Conservation (phyloP, 345 rosid species). For the Heritiera littoralis region DNA sequence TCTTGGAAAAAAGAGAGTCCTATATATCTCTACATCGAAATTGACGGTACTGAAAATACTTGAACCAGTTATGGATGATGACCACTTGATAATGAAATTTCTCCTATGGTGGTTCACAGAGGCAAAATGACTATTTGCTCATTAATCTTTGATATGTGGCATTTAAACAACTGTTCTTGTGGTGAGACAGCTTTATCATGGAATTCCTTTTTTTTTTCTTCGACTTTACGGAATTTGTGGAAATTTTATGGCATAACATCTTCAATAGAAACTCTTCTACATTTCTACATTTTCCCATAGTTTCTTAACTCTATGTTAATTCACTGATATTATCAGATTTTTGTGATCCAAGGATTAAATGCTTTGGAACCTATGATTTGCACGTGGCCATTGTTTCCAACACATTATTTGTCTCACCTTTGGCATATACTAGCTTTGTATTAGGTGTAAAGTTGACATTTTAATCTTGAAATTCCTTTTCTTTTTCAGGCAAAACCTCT, state of each 20-base stretch:
- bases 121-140: not conserved
- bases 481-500: constrained; percentile 74
- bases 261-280: not conserved
- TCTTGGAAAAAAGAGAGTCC: not conserved
- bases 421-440: not conserved
- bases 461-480: not conserved
- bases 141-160: not conserved
- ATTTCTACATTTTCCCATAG: not conserved
- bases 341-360: not conserved
- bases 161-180: not conserved
- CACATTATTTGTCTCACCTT: not conserved
- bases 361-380: not conserved
- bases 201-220: not conserved
- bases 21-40: constrained; percentile 10
- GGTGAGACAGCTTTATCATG: constrained; percentile 20
- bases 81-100: constrained; percentile 19
- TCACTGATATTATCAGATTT: not conserved
- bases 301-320: not conserved
- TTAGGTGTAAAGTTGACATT: not conserved
- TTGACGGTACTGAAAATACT: constrained; percentile 16
- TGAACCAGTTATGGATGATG: constrained; percentile 15
- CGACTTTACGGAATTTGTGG: not conserved
- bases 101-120: not conserved
- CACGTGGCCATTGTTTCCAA: not conserved
- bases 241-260: not conserved